Conservation (phyloP, 306 rosid species). For the Crotalaria pallida region DNA sequence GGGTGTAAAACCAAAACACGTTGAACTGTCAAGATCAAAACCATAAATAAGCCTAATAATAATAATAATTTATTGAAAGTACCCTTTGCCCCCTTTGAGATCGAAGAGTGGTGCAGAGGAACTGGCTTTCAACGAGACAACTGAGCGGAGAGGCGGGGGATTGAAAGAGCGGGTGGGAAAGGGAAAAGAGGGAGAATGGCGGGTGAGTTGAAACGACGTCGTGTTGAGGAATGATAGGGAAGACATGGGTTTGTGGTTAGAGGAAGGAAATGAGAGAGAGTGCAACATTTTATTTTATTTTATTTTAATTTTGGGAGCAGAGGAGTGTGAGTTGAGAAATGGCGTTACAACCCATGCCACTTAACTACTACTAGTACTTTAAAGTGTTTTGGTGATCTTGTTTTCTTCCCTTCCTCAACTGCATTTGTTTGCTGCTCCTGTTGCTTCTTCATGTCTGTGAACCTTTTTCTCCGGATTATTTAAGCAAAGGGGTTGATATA, state of each 20-base stretch:
- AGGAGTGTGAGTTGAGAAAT: neutral
- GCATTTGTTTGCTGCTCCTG: too few relatives aligned
- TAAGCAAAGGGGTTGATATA: too few relatives aligned
- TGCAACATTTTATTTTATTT: conserved; percentile 27
- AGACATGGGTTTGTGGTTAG: conserved; percentile 8
- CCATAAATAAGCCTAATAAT: too few relatives aligned
- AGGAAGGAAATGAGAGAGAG: conserved; percentile 25
- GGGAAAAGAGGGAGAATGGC: conserved; percentile 20
- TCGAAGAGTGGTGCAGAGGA: conserved; percentile 26
- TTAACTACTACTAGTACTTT: neutral
- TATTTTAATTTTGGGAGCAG: too few relatives aligned
- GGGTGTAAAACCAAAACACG: too few relatives aligned
- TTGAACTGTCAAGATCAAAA: too few relatives aligned
- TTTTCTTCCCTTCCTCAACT: neutral
- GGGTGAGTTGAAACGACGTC: conserved; percentile 18
- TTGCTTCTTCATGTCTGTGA: too few relatives aligned
- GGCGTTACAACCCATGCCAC: conserved; percentile 15
- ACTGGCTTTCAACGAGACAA: conserved; percentile 23
- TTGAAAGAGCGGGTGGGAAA: conserved; percentile 15
- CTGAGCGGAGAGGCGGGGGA: conserved; percentile 33
- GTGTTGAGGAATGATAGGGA: conserved; percentile 14
- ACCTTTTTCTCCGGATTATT: too few relatives aligned
- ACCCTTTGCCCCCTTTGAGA: conserved; percentile 57
- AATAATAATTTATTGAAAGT: neutral
- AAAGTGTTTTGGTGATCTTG: neutral